Base-by-base conservation (phyloP, 306 rosid genomes). In the Cyclanthera cordifolia region DNA sequence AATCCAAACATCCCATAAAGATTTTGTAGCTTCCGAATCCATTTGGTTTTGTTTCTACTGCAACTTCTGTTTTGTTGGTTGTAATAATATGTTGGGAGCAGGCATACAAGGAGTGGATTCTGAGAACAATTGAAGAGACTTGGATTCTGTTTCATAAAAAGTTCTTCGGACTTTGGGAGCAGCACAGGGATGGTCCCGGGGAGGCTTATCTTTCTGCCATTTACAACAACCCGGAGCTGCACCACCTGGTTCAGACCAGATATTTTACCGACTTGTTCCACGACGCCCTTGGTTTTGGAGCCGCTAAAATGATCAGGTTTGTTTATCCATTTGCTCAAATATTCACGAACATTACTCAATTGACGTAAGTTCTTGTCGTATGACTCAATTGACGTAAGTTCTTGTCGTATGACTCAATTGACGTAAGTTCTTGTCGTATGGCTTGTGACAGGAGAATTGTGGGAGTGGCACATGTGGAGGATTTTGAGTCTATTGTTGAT, bases 391-490 rank as follows among this genome's bases (percentile, higher is more conserved):
- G 41, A 5, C 41, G 1, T 34, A 1, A 9, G 41, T 34, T 34
- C 7, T 34, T 34, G 41, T 34, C 1, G n/a, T 9, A 4, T 6
- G 9, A 34, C 41, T 1, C 0, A 34, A 34, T 8, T 4, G 41
- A 5, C 41, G 1, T 34, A 1, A 9, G 41, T 34, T 34, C 7
- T 34, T 34, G 7, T 34, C 41, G 5, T 34, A 0, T 34, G 41
- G 41, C 41, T 34, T 34, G 41, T 34, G 96, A 87, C 83, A 92
- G 96, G 95, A 83, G 98, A 74, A 87, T 93, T 28, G 94, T 87
- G 65, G 95, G 99, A 19, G 91, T 89, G 73, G 95, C 88, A 14
- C 96, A 93, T 73, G 94, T 93, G 47, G 94, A 87, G 75, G 96
- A 89, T 78, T 81, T 93, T 13, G 98, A 93, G 64, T 86, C 96